A percentile compares a stretch with the other conserved stretches of the same genome.
Evolutionary conservation across 768 basidiomycete genomes (phyloP).

Genomic region (Mycena vulgaris): DNA sequence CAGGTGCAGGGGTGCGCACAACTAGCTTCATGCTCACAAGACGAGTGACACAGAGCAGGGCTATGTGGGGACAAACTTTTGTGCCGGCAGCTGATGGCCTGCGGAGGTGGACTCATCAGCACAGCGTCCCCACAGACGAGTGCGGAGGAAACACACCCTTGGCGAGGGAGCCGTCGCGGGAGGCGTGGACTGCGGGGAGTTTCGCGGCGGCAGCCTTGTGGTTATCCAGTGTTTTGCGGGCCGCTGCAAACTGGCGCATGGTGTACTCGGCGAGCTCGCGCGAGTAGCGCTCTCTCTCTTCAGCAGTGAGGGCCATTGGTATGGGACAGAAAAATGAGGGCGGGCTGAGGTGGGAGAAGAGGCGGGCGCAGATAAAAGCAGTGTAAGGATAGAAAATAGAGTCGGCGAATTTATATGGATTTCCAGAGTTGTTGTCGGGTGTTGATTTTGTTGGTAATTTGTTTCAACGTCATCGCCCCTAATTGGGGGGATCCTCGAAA

Average conservation of each 20-base stretch:
- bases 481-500: background rate
- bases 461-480: background rate
- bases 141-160: slow-evolving; percentile 22
- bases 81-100: slow-evolving; percentile 3
- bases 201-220: slow-evolving; percentile 54
- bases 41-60: background rate
- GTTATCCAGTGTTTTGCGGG: slow-evolving; percentile 45
- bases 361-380: background rate
- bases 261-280: slow-evolving; percentile 66
- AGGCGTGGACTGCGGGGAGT: slow-evolving; percentile 54
- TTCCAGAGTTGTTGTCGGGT: slow-evolving; percentile 2
- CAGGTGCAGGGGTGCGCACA: no score
- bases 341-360: slow-evolving; percentile 1
- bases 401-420: slow-evolving; percentile 19
- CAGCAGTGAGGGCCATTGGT: slow-evolving; percentile 45
- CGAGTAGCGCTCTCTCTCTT: slow-evolving; percentile 58
- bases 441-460: background rate
- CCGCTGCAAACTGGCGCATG: slow-evolving; percentile 60
- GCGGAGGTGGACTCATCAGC: background rate
- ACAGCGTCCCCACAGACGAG: background rate
- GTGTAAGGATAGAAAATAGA: background rate
- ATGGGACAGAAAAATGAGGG: slow-evolving; percentile 33
- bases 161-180: slow-evolving; percentile 37
- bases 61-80: slow-evolving; percentile 19
- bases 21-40: background rate